Base-by-base conservation (phyloP, 805 yeast genomes). In the Monosporozyma siamensis region DNA sequence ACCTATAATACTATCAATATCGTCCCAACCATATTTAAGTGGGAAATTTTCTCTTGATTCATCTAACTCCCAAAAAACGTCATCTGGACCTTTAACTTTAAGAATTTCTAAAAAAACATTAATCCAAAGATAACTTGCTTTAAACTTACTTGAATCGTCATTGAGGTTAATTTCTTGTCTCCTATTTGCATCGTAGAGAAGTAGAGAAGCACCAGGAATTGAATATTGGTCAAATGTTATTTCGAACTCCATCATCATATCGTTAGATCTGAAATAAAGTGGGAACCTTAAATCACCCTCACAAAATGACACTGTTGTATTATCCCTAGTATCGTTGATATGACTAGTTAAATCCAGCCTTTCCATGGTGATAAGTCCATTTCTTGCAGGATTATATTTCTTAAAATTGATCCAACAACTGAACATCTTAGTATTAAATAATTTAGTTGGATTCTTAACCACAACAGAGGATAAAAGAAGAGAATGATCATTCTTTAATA, bases 1-100 rank as follows among this genome's bases (percentile, higher is more conserved):
- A 1, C 92, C 94, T 48, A 71, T 70, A 44, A 69, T 69, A 0
- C 95, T 94, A 59, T 84, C 94, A 50, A 81, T 64, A 0, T 74
- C 70, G 2, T 66, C 65, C 80, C 80, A 77, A 31, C 54, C 14
- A 44, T 38, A 48, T 46, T 21, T 41, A 38, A 32, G 44, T 38
- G 15, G 32, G 22, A 36, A 48, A 47, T 27, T 48, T 25, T 47
- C 50, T 7, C 51, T 48, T 4, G 36, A 24, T 18, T 36, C 34
- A 45, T 49, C 45, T 40, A 9, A 53, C 30, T 15, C 37, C 41
- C 27, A 40, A 49, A 22, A 17, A 6, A 17, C 5, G 8, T 29
- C 32, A n/a, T 4, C 11, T 8, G 17, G 4, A 4, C 17, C 32
- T n/a, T 4, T 4, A n/a, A 17, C 7, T 15, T 30, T 15, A 15